phyloP scores from a whole-genome alignment of 2,329 filamentous ascomycete species.

The Aspergillus sp. region DNA sequence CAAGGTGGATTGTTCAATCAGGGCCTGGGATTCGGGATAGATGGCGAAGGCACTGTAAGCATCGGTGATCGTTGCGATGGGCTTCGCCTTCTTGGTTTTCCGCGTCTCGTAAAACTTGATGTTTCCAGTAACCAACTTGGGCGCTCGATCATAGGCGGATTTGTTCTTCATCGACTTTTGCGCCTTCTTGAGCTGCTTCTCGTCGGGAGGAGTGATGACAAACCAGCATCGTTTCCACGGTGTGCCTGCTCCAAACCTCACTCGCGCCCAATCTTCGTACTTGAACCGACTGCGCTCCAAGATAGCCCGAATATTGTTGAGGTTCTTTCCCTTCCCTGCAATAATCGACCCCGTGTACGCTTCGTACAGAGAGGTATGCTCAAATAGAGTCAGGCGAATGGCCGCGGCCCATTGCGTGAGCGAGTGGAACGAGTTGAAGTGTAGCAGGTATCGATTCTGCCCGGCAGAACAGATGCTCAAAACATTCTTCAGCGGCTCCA shows the following conservation, averaged over 20 bases:
- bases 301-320: slow-evolving; percentile 89
- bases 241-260: slow-evolving; percentile 91
- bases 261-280: slow-evolving; percentile 89
- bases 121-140: slow-evolving; percentile 72
- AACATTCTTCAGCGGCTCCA: slow-evolving; percentile 87
- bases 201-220: slow-evolving; percentile 85
- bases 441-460: slow-evolving; percentile 89
- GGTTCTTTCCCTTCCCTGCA: slow-evolving; percentile 81
- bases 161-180: slow-evolving; percentile 81
- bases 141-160: slow-evolving; percentile 75
- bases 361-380: slow-evolving; percentile 89
- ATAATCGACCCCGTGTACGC: slow-evolving; percentile 95
- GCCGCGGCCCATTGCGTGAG: slow-evolving; percentile 94
- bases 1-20: slow-evolving; percentile 91
- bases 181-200: slow-evolving; percentile 82
- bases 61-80: slow-evolving; percentile 87
- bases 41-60: slow-evolving; percentile 92
- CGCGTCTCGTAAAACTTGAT: slow-evolving; percentile 96
- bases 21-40: slow-evolving; percentile 88
- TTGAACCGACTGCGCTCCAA: slow-evolving; percentile 76
- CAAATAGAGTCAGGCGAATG: slow-evolving; percentile 90
- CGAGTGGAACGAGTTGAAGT: slow-evolving; percentile 93
- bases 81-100: slow-evolving; percentile 84
- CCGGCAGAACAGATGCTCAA: slow-evolving; percentile 94
- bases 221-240: slow-evolving; percentile 98